Evolutionary conservation across 1,284 basidiomycete species (phyloP), one percentile per base, ranked within the genome.

Genomic region (Melampsora americana): DNA sequence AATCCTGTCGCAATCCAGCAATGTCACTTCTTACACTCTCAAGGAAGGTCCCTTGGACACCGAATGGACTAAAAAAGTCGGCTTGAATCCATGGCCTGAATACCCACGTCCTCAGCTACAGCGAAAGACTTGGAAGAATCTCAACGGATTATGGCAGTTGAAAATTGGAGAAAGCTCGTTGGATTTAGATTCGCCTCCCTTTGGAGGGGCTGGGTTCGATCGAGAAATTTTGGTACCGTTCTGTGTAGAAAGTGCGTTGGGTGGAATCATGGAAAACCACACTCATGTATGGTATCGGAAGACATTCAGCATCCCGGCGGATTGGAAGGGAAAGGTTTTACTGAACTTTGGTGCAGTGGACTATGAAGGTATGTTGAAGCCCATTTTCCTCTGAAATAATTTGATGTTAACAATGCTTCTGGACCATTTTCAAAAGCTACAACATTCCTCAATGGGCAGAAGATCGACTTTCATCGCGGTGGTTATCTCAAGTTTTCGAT

Each of bases 401-500:
- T 26, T 42, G 39, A 14, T 11, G 3, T 44, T 14, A 44, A 3
- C 42, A 44, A 44, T 44, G 11, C 9, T 35, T 35, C 35, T 35
- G 35, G 35, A 35, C 42, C 42, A 9, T 44, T 46, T 44, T 12
- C 16, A 0, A 11, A n/a, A 77, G 77, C 77, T 5, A 77, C 77
- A 20, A 65, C 76, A 0, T 77, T 77, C 50, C 48, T 77, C n/a
- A 77, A 77, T 50, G 72, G 77, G 23, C 61, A 76, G 32, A 18
- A 68, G n/a, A 65, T 67, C 23, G 66, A 56, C 12, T 77, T 65
- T 56, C 77, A 77, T 56, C 65, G 71, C 30, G 77, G 77, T n/a
- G 77, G 77, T n/a, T 77, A 77, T 59, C 64, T 56, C n/a, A 66
- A 67, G 56, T 77, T 77, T 48, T 32, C 48, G 5, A 60, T 77